Evolutionary conservation across 768 basidiomycete species (phyloP).

Genomic region (Tricholoma bakamatsutake): DNA sequence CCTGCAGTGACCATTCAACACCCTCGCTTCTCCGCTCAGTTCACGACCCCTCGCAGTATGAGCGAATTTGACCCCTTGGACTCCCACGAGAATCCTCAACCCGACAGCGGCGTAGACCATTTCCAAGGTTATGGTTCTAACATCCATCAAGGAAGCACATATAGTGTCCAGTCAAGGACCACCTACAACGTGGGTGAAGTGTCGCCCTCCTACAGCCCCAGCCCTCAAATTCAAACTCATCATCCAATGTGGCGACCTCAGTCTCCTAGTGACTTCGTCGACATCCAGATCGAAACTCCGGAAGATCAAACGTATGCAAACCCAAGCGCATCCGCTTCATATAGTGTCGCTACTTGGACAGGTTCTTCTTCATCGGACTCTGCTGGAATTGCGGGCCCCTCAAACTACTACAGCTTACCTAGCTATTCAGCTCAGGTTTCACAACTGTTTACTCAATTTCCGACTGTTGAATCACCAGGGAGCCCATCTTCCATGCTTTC

Average conservation of each 20-base stretch:
- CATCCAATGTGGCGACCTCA: not conserved
- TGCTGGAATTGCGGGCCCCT: not conserved
- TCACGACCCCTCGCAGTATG: slow-evolving; percentile 10
- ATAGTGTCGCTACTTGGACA: slow-evolving; percentile 1
- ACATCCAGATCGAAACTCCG: not conserved
- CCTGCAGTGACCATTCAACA: not conserved
- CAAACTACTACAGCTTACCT: slow-evolving; percentile 4
- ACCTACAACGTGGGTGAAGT: not conserved
- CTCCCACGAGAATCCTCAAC: slow-evolving; percentile 1
- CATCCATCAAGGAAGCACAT: not conserved
- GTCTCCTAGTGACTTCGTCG: not conserved
- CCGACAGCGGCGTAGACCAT: not conserved
- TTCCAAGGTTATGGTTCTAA: not conserved
- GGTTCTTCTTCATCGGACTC: not conserved
- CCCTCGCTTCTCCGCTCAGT: slow-evolving; percentile 2
- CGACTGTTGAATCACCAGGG: not conserved
- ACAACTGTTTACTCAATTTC: not conserved
- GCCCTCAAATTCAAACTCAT: not conserved
- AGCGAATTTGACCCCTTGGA: slow-evolving; percentile 4
- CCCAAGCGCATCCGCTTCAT: not conserved
- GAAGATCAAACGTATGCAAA: not conserved
- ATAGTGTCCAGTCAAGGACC: not conserved
- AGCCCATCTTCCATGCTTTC: not conserved
- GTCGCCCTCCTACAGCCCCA: not conserved
- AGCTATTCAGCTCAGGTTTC: not conserved